Percentiles rank a stretch among this genome's conserved stretches.
Evolutionary conservation across 306 rosid species (phyloP).

Genomic region (Cucumis cinereus): DNA sequence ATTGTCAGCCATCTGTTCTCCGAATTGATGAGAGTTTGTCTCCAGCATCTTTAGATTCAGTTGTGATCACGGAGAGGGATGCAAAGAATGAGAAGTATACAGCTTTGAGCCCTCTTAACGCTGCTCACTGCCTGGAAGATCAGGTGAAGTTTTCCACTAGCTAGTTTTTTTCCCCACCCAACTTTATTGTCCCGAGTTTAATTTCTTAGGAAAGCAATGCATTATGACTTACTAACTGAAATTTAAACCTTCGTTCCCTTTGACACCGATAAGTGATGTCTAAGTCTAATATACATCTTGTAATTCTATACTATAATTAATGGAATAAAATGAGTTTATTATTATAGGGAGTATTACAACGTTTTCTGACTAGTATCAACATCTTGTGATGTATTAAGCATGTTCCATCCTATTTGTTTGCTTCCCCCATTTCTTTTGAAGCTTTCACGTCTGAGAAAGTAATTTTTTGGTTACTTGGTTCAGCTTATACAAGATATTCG

Average conservation of each 20-base stretch:
- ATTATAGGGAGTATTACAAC: background rate
- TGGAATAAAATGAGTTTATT: background rate
- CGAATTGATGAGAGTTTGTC: slow-evolving; percentile 76
- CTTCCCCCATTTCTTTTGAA: background rate
- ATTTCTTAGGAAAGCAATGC: background rate
- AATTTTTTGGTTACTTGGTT: slow-evolving; percentile 23
- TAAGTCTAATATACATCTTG: background rate
- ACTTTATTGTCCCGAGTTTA: background rate
- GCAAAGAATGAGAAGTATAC: slow-evolving; percentile 52
- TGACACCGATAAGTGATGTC: background rate
- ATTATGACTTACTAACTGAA: background rate
- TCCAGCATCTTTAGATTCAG: slow-evolving; percentile 81
- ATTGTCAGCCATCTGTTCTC: slow-evolving; percentile 41
- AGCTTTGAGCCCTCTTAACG: slow-evolving; percentile 40
- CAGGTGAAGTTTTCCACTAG: slow-evolving; percentile 34
- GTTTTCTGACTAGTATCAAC: background rate
- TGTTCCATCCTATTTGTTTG: background rate
- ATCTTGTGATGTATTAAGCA: background rate
- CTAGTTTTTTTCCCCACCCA: background rate
- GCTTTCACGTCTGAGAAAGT: slow-evolving; percentile 8
- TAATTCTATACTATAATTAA: background rate
- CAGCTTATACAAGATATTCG: slow-evolving; percentile 76
- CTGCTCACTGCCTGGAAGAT: slow-evolving; percentile 70
- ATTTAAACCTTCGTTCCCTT: background rate
- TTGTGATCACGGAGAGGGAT: slow-evolving; percentile 72